Conservation (phyloP, 2,329 filamentous ascomycete genomes). For the Colletotrichum liriopes region DNA sequence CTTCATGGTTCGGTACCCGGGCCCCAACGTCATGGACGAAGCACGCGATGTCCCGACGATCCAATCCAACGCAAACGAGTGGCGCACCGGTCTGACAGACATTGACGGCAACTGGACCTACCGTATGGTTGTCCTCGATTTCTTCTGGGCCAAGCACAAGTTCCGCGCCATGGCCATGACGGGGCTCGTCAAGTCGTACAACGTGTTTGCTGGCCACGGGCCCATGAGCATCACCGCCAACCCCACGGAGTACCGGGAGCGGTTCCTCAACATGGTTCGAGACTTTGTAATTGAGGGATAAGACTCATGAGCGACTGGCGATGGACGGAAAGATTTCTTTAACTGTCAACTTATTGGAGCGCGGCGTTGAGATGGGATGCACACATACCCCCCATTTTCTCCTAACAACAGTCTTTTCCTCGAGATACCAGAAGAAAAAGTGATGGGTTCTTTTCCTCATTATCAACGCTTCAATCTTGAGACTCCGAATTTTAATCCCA, state of each 20-base stretch:
- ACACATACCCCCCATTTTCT: not conserved
- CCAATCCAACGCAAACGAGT: constrained; percentile 54
- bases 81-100: constrained; percentile 75
- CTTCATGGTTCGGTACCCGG: constrained; percentile 72
- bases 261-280: constrained; percentile 66
- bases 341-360: not conserved
- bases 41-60: constrained; percentile 57
- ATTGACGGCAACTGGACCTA: constrained; percentile 78
- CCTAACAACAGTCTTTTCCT: not conserved
- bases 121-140: constrained; percentile 78
- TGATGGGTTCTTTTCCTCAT: not conserved
- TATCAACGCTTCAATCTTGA: not conserved
- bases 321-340: not conserved
- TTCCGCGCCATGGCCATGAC: constrained; percentile 77
- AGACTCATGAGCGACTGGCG: constrained; percentile 30
- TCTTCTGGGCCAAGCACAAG: constrained; percentile 85
- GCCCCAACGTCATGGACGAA: constrained; percentile 35
- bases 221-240: constrained; percentile 84
- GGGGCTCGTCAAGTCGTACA: constrained; percentile 74
- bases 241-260: constrained; percentile 75
- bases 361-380: constrained; percentile 13
- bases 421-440: not conserved
- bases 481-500: not conserved
- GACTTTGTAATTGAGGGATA: constrained; percentile 57
- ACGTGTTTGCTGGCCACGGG: constrained; percentile 74